These are phyloP conservation scores for Lotus japonicus DNA, from an alignment of 306 rosid genomes.

Conservation along the genomic window DNA sequence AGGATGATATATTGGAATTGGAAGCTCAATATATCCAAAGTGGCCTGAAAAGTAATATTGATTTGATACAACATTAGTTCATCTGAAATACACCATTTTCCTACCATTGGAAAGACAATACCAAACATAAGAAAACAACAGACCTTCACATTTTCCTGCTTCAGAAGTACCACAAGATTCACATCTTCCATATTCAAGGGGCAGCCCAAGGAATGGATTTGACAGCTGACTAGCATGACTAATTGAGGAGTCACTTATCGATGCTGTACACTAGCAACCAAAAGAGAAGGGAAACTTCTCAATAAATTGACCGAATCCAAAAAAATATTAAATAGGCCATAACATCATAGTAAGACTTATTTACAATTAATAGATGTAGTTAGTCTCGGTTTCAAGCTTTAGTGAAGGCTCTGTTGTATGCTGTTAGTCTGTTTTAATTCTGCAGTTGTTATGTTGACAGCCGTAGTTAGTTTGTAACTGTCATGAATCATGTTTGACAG, in stretches of 20 bases:
- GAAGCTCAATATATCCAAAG: slow-evolving; percentile 83
- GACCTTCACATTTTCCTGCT: slow-evolving; percentile 86
- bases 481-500: too few relatives aligned
- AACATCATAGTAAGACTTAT: neutral
- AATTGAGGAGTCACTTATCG: slow-evolving; percentile 64
- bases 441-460: too few relatives aligned
- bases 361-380: neutral
- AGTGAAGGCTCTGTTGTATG: too few relatives aligned
- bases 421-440: too few relatives aligned
- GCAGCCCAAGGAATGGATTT: slow-evolving; percentile 91
- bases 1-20: slow-evolving; percentile 84
- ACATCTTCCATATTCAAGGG: slow-evolving; percentile 83
- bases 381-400: too few relatives aligned
- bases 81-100: neutral
- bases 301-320: slow-evolving; percentile 4
- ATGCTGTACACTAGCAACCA: slow-evolving; percentile 64
- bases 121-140: slow-evolving; percentile 2
- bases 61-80: neutral
- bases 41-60: slow-evolving; percentile 53
- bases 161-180: slow-evolving; percentile 96
- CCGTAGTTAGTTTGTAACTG: too few relatives aligned
- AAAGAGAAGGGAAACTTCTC: neutral
- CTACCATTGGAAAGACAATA: slow-evolving; percentile 1
- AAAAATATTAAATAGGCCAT: neutral
- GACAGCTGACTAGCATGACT: slow-evolving; percentile 82